Conservation (phyloP, 306 rosid species). For the Morella rubra region DNA sequence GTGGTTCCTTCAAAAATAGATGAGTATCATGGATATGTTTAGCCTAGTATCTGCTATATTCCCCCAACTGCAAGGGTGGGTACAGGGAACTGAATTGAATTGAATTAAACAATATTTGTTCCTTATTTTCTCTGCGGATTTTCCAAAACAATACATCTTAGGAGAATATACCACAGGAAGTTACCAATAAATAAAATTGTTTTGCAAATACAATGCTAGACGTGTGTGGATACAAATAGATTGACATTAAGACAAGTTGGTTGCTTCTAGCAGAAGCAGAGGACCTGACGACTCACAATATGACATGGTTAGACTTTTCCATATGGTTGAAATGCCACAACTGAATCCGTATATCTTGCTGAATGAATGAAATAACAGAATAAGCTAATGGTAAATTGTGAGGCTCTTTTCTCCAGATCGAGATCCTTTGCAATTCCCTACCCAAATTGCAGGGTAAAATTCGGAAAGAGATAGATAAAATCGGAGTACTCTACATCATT, state of each 20-base stretch:
- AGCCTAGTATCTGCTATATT: background rate
- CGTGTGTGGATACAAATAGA: background rate
- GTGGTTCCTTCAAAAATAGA: background rate
- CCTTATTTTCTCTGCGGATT: no score
- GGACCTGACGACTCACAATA: background rate
- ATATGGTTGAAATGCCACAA: background rate
- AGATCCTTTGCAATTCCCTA: no score
- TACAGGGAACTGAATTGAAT: background rate
- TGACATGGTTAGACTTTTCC: background rate
- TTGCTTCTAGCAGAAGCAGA: slow-evolving; percentile 1
- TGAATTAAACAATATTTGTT: no score
- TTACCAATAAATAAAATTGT: background rate
- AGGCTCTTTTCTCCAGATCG: background rate
- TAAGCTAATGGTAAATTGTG: background rate
- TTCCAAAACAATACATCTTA: background rate
- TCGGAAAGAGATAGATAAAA: no score
- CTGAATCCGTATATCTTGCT: background rate
- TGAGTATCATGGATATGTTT: background rate
- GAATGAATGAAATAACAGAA: background rate
- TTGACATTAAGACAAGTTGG: background rate
- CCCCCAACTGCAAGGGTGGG: background rate
- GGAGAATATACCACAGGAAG: background rate
- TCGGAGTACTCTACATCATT: no score
- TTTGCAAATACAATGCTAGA: background rate
- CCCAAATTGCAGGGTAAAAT: no score